Evolutionary conservation across 345 rosid species (phyloP), one percentile per base, ranked within the genome.

Genomic region (thale cress (Arabidopsis thaliana)): DNA sequence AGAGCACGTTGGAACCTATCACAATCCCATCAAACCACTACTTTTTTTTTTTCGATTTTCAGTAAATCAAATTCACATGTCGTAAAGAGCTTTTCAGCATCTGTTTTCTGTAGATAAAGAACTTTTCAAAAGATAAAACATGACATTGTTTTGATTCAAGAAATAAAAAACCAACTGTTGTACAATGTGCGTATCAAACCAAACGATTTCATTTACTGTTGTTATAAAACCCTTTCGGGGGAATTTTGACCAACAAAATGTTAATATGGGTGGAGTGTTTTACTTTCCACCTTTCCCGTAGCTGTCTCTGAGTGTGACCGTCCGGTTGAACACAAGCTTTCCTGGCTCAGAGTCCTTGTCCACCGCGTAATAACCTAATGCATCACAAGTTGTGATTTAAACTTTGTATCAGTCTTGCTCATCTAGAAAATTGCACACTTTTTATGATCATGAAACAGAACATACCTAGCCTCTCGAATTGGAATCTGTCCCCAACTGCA

Each of bases 401-500:
- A 63, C 28, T 37, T 37, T 38, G 34, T 12, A 49, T 48, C 57
- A 49, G 11, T 12, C 11, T 62, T 32, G 5, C 6, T 41, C 46
- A 53, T 16, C 3, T 14, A 48, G 20, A 9, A 28, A 48, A 56
- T 33, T n/a, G 48, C 46, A 58, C 36, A n/a, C 2, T 34, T 52
- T 16, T 1, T 52, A 62, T 2, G 25, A 36, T 70, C 30, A 56
- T 28, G 44, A 56, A 62, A 45, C 30, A 55, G 36, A 62, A 44
- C 2, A 33, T 88, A 95, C 99, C 98, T 40, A 92, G 97, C 75
- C 98, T 84, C 81, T 95, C 97, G 41, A 95, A 95, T 77, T 95
- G 98, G 80, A 95, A 95, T 34, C 70, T 82, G 60, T 89, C 93
- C 62, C 90, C 93, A 4, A 83, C 74, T 34, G 82, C 83, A 67